Evolutionary conservation across 1,284 basidiomycete genomes (phyloP).

Genomic region (Schizophyllum commune): DNA sequence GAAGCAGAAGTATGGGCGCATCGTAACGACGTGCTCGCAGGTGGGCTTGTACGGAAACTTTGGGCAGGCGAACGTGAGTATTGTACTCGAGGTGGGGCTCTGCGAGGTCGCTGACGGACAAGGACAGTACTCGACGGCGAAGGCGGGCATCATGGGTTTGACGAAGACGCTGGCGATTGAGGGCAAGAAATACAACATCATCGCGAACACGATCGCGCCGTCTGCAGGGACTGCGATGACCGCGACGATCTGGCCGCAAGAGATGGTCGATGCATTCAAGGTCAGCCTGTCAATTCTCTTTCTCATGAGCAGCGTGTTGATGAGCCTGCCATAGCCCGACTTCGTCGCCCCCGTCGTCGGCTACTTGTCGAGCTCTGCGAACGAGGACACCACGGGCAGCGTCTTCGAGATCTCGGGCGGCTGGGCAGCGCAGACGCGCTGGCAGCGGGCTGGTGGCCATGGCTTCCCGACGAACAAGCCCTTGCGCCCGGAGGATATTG

Average conservation of each 20-base stretch:
- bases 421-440: slow-evolving; percentile 88
- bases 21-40: slow-evolving; percentile 89
- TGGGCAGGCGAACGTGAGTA: slow-evolving; percentile 76
- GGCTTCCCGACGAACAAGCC: slow-evolving; percentile 78
- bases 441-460: slow-evolving; percentile 86
- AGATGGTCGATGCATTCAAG: slow-evolving; percentile 94
- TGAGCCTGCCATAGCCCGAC: slow-evolving; percentile 54
- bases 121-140: slow-evolving; percentile 80
- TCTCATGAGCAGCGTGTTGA: not conserved
- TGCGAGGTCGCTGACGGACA: not conserved
- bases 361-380: slow-evolving; percentile 81
- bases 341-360: slow-evolving; percentile 90
- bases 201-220: slow-evolving; percentile 86
- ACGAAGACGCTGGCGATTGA: slow-evolving; percentile 89
- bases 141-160: slow-evolving; percentile 88
- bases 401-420: slow-evolving; percentile 91
- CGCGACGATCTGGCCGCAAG: slow-evolving; percentile 80
- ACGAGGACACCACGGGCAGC: slow-evolving; percentile 66
- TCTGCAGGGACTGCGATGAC: slow-evolving; percentile 92
- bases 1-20: slow-evolving; percentile 95
- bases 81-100: not conserved
- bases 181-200: slow-evolving; percentile 85
- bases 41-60: slow-evolving; percentile 96
- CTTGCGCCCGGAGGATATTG: slow-evolving; percentile 73
- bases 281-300: slow-evolving; percentile 22